Conservation (phyloP, 495 filamentous ascomycete genomes). For the Aspergillus biplanus region DNA sequence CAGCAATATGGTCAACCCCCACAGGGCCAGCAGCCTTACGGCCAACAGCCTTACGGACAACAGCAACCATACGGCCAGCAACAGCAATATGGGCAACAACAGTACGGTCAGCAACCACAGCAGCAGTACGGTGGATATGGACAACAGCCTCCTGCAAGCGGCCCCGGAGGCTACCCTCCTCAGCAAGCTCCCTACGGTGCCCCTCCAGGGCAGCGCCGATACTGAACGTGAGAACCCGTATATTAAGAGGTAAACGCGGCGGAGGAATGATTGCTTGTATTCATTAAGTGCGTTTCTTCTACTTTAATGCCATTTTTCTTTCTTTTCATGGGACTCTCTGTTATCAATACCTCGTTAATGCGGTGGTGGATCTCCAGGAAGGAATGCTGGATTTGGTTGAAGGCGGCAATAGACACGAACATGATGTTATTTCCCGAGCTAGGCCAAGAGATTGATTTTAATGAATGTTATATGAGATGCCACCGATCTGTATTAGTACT, state of each 20-base stretch:
- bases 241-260: not conserved
- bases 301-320: conserved; percentile 2
- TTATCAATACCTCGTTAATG: not conserved
- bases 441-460: not conserved
- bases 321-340: not conserved
- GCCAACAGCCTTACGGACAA: conserved; percentile 8
- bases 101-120: conserved; percentile 13
- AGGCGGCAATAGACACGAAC: not conserved
- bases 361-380: not conserved
- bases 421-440: not conserved
- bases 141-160: conserved; percentile 4
- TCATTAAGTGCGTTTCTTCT: conserved; percentile 5
- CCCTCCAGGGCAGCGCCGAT: conserved; percentile 9
- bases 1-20: conserved; percentile 9
- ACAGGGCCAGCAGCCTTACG: conserved; percentile 3
- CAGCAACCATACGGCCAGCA: conserved; percentile 6
- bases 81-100: conserved; percentile 11
- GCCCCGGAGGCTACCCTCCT: conserved; percentile 4
- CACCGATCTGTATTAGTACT: not conserved
- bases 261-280: conserved; percentile 8
- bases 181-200: conserved; percentile 13
- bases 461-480: not conserved
- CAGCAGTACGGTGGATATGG: conserved; percentile 8
- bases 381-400: not conserved
- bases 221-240: not conserved